Base-by-base conservation (phyloP, 495 filamentous ascomycete genomes). In the Tuber aestivum region DNA sequence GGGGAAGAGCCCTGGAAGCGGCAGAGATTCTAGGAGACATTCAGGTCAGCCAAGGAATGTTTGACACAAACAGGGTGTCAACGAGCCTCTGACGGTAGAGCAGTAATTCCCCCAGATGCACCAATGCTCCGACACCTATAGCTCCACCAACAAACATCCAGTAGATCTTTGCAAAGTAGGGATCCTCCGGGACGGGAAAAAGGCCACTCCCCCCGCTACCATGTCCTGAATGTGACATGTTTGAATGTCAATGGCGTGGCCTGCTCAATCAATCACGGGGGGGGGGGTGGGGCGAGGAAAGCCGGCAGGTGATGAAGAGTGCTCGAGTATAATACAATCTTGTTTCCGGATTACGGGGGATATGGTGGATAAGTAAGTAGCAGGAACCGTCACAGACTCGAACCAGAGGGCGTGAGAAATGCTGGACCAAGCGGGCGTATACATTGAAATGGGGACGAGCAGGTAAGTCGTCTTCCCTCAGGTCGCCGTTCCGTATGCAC, bases 131-230 rank as follows among this genome's bases (percentile, higher is more conserved):
- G 61, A 86, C 79, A n/a, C 80, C 88, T 74, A 91, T 86, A 38
- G 84, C 83, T 73, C 86, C 85, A 1, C 89, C 90, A 23, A 88
- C 86, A n/a, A 90, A 86, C 9, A 85, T 86, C 89, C 89, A 91
- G 82, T 91, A 91, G 68, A 87, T 85, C 77, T 87, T 84, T 74
- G 87, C 87, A 74, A 90, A 79, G 68, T 85, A 79, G 75, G 85
- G 84, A 10, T 82, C 79, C 20, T 48, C 41, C 8, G 76, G 79
- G n/a, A 80, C 44, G 10, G 23, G 56, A 18, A 61, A 70, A 38
- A 76, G 35, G 20, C 61, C 76, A 48, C 70, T 38, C 23, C 56
- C 56, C 16, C 56, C 56, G 56, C 56, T 32, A 70, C 73, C 72
- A 79, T 79, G 41, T 37, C 40, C 74, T 23, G 73, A 56, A 48